These are phyloP conservation scores for Kluyveromyces starmeri DNA, from an alignment of 805 yeast genomes.

Conservation along the genomic window DNA sequence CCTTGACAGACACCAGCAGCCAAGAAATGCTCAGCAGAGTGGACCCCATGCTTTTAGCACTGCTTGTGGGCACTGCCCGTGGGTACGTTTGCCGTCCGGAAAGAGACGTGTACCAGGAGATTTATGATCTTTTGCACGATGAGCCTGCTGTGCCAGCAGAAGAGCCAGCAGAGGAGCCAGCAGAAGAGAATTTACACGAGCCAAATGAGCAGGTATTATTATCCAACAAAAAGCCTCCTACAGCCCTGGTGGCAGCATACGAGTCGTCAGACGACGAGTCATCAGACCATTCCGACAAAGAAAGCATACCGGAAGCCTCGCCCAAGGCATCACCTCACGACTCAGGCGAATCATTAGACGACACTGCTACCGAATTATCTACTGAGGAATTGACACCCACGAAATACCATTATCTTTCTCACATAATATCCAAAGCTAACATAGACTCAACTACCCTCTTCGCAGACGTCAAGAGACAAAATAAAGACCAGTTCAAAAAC, in stretches of 20 bases:
- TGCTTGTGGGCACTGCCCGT: constrained; percentile 20
- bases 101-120: constrained; percentile 5
- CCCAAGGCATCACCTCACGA: too few relatives aligned
- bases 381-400: constrained; percentile 21
- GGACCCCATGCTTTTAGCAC: constrained; percentile 22
- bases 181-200: constrained; percentile 9
- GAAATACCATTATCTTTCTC: constrained; percentile 26
- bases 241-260: too few relatives aligned
- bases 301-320: too few relatives aligned
- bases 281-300: too few relatives aligned
- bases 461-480: constrained; percentile 19
- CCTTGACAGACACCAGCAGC: constrained; percentile 28
- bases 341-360: too few relatives aligned
- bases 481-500: constrained; percentile 19
- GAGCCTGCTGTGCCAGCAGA: background rate
- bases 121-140: constrained; percentile 1
- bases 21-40: constrained; percentile 18
- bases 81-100: constrained; percentile 10
- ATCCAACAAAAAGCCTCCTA: too few relatives aligned
- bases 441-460: constrained; percentile 18
- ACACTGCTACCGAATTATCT: too few relatives aligned
- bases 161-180: constrained; percentile 7
- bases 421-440: constrained; percentile 20
- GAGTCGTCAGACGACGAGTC: too few relatives aligned
- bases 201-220: too few relatives aligned